Evolutionary conservation across 352 stramenopile species (phyloP).

Genomic region (Globisporangium barbulae): DNA sequence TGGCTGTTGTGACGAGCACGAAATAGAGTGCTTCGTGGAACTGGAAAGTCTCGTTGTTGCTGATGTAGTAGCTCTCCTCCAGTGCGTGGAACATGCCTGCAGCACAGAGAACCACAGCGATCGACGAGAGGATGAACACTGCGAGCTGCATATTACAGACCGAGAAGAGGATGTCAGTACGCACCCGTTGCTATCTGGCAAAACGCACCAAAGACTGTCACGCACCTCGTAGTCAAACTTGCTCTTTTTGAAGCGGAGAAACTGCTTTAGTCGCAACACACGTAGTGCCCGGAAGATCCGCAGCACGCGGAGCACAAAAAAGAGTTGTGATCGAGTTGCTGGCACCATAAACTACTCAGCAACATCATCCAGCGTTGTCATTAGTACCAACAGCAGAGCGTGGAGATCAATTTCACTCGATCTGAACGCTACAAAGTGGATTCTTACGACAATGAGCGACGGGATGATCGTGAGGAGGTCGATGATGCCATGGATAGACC

Average conservation of each 20-base stretch:
- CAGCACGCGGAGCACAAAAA: conserved; percentile 68
- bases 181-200: not conserved
- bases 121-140: conserved; percentile 63
- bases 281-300: conserved; percentile 66
- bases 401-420: too few species aligned
- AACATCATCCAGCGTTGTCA: not conserved
- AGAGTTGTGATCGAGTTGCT: conserved; percentile 38
- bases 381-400: not conserved
- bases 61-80: conserved; percentile 44
- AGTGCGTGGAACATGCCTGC: conserved; percentile 65
- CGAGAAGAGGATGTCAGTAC: not conserved
- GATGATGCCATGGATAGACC: conserved; percentile 55
- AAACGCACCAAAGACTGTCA: not conserved
- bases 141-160: conserved; percentile 29
- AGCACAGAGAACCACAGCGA: conserved; percentile 61
- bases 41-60: conserved; percentile 26
- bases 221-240: conserved; percentile 72
- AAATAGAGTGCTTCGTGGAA: conserved; percentile 78
- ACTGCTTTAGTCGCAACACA: conserved; percentile 51
- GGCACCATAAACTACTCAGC: conserved; percentile 57
- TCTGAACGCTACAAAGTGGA: not conserved
- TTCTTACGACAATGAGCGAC: conserved; percentile 48
- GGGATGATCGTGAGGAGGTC: conserved; percentile 72
- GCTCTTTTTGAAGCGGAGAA: conserved; percentile 60
- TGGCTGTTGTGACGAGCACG: conserved; percentile 68